Base-by-base conservation (phyloP, 2,329 filamentous ascomycete genomes). In the Atkinsonella hypoxylon region DNA sequence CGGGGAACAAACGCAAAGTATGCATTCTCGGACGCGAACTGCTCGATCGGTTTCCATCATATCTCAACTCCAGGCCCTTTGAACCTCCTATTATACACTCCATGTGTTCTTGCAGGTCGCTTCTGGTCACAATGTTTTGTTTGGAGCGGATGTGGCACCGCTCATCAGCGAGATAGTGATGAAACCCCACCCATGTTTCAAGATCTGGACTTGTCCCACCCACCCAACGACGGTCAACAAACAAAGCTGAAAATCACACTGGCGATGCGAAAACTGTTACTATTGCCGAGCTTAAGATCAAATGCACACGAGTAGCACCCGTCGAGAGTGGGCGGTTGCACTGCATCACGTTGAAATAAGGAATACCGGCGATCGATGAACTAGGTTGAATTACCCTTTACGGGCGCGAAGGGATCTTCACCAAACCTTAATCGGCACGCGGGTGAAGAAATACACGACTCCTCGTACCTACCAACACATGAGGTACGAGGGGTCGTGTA, bases 151-250 rank as follows among this genome's bases (percentile, higher is more conserved):
- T 36, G 34, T 3, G 34, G 34, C 34, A 36, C 34, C 11, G 31
- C 4, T 15, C 15, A 36, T 15, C n/a, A n/a, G n/a, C 18, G 15
- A 49, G 10, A 44, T 44, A 30, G 18, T 8, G 46, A 22, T 26
- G 41, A 44, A 12, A 30, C 9, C 51, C 49, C 50, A 48, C 42
- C 39, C 43, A 47, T 51, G 55, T 55, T 55, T 56, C 55, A 54
- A 50, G 47, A 18, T 52, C 46, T 51, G 45, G 51, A 18, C 47
- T 31, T 8, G 47, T 49, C 40, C 47, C 31, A 49, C 47, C 12
- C 36, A 30, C 13, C 36, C 34, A n/a, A 40, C 34, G 26, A 47
- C 17, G 18, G 30, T 18, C 18, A 22, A 47, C 45, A 3, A 41
- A n/a, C 26, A 26, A 12, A 47, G 8, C 15, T 20, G 11, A 22